A percentile compares a stretch with the other conserved stretches of the same genome.
These are phyloP conservation scores for Suillus weaverae DNA, from an alignment of 768 basidiomycete species.

Conservation along the genomic window DNA sequence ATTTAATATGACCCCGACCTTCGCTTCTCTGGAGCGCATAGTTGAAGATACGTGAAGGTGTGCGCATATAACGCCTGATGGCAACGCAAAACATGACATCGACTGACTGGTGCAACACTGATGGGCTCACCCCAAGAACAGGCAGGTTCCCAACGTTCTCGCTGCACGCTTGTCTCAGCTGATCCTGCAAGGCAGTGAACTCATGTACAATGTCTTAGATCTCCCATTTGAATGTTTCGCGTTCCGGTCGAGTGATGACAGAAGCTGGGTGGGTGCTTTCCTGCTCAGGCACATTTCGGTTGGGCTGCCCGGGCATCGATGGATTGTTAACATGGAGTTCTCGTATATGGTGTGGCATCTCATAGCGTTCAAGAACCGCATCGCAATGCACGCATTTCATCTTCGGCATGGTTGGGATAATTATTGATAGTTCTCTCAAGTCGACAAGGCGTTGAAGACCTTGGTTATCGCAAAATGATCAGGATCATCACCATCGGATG, in stretches of 20 bases:
- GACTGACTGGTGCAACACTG: not conserved
- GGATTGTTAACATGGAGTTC: not conserved
- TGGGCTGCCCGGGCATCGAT: not conserved
- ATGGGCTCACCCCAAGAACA: slow-evolving; percentile 25
- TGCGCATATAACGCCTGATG: slow-evolving; percentile 29
- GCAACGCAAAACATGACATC: slow-evolving; percentile 9
- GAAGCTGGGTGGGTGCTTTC: not conserved
- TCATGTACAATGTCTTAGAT: slow-evolving; percentile 20
- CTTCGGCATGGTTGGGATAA: not conserved
- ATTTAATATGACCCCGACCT: slow-evolving; percentile 12
- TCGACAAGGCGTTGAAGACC: not conserved
- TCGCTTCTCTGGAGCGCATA: slow-evolving; percentile 18
- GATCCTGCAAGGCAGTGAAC: slow-evolving; percentile 15
- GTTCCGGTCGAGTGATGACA: slow-evolving; percentile 13
- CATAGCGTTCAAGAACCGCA: not conserved
- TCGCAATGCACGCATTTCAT: not conserved
- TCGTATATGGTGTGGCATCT: not conserved
- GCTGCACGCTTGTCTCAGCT: slow-evolving; percentile 15
- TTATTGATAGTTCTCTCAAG: not conserved
- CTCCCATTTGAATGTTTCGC: slow-evolving; percentile 13
- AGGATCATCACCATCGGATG: not conserved
- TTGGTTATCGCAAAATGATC: not conserved
- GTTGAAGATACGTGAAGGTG: slow-evolving; percentile 25
- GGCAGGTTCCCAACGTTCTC: slow-evolving; percentile 16
- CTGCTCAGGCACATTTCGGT: not conserved